A percentile compares a stretch with the other conserved stretches of the same genome.
These are phyloP conservation scores for Yamadazyma sp. DNA, from an alignment of 1,139 yeast genomes.

Conservation along the genomic window DNA sequence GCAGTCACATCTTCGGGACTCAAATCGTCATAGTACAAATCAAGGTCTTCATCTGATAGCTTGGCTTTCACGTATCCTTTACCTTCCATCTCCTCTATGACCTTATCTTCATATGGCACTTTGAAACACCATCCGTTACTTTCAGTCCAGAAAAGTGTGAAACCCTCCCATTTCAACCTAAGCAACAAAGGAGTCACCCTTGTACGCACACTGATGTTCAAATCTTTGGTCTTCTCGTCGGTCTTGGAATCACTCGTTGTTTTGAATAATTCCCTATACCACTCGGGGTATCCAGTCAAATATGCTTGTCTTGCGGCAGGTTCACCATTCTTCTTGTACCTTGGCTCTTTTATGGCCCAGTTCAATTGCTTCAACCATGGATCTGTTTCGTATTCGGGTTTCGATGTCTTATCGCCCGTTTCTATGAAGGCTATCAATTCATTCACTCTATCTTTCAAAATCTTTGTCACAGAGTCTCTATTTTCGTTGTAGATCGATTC, in stretches of 20 bases:
- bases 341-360: slow-evolving; percentile 70
- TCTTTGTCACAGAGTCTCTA: slow-evolving; percentile 55
- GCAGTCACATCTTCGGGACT: slow-evolving; percentile 18
- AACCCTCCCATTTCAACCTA: slow-evolving; percentile 81
- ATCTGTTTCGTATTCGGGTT: slow-evolving; percentile 46
- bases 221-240: slow-evolving; percentile 27
- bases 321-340: slow-evolving; percentile 69
- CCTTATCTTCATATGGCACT: slow-evolving; percentile 43
- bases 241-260: slow-evolving; percentile 29
- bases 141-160: slow-evolving; percentile 79
- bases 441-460: slow-evolving; percentile 60
- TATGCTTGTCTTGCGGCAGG: slow-evolving; percentile 75
- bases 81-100: slow-evolving; percentile 38
- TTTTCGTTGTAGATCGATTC: slow-evolving; percentile 67
- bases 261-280: slow-evolving; percentile 80
- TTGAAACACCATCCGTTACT: slow-evolving; percentile 87
- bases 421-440: slow-evolving; percentile 47
- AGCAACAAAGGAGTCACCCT: slow-evolving; percentile 76
- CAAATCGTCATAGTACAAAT: slow-evolving; percentile 18
- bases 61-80: slow-evolving; percentile 55
- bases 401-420: slow-evolving; percentile 26
- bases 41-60: slow-evolving; percentile 28
- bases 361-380: slow-evolving; percentile 92
- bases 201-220: slow-evolving; percentile 69
- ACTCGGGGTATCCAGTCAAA: slow-evolving; percentile 88